A percentile compares a stretch with the other conserved stretches of the same genome.
Evolutionary conservation across 2,329 filamentous ascomycete species (phyloP).

Genomic region (Fusarium aywerte): DNA sequence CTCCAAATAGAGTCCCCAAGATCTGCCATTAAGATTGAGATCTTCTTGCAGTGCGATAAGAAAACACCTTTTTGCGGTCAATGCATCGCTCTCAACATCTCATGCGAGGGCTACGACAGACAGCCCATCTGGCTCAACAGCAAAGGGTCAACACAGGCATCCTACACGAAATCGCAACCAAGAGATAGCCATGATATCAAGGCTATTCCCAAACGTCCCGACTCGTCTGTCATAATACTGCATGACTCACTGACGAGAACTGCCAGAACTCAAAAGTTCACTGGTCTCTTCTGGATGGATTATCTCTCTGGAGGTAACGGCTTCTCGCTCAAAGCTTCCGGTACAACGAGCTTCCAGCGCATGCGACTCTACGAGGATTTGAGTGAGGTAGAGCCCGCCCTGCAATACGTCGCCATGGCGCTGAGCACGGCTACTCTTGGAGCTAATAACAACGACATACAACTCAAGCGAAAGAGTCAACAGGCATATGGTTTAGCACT

Average conservation of each 20-base stretch:
- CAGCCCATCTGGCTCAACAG: constrained; percentile 23
- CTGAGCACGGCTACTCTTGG: constrained; percentile 18
- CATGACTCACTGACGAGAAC: constrained; percentile 10
- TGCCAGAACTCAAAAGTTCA: constrained; percentile 14
- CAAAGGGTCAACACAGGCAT: not conserved
- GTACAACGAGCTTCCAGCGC: not conserved
- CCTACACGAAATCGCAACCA: not conserved
- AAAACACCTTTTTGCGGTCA: constrained; percentile 2
- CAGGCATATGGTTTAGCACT: constrained; percentile 13
- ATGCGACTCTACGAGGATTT: constrained; percentile 2
- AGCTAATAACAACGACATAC: not conserved
- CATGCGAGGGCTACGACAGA: constrained; percentile 11
- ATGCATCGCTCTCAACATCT: constrained; percentile 4
- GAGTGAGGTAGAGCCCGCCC: not conserved
- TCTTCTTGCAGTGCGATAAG: constrained; percentile 10
- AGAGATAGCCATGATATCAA: accelerated
- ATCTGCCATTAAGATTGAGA: not conserved
- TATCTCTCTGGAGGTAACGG: constrained; percentile 18
- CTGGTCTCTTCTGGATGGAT: constrained; percentile 19
- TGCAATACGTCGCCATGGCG: constrained; percentile 19
- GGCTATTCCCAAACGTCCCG: accelerated
- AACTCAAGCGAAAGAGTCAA: constrained; percentile 10
- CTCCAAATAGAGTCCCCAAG: not conserved
- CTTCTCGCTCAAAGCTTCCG: not conserved
- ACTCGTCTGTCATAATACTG: not conserved